phyloP scores from a whole-genome alignment of 441 rosid species.

The Populus tomentosa region DNA sequence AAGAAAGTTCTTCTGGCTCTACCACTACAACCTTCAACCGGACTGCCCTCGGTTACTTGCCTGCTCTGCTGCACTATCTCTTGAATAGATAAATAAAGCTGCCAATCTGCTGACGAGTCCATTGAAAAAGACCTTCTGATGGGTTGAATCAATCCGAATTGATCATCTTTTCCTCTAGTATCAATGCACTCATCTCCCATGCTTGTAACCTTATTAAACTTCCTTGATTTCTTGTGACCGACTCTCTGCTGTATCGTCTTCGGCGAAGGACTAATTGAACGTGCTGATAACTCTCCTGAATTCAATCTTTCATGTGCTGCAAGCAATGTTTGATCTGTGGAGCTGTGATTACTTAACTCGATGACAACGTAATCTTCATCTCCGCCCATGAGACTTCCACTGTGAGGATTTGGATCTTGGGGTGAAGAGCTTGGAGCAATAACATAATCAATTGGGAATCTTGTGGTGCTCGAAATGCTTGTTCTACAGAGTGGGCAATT shows the following conservation, averaged over 20 bases:
- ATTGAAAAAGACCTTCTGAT: conserved; percentile 81
- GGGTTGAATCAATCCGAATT: conserved; percentile 54
- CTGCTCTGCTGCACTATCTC: conserved; percentile 47
- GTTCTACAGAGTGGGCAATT: conserved; percentile 88
- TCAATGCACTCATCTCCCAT: conserved; percentile 88
- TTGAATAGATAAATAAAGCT: conserved; percentile 55
- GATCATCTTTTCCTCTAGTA: conserved; percentile 54
- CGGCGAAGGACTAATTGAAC: conserved; percentile 29
- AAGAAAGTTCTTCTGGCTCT: conserved; percentile 68
- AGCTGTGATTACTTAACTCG: conserved; percentile 38
- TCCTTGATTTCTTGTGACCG: conserved; percentile 33
- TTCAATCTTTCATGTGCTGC: conserved; percentile 41
- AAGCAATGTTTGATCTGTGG: conserved; percentile 28
- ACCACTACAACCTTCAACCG: conserved; percentile 46
- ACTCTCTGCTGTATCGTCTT: conserved; percentile 36
- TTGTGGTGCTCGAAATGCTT: conserved; percentile 46
- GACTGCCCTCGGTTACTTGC: conserved; percentile 39
- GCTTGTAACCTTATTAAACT: conserved; percentile 49
- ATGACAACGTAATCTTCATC: conserved; percentile 74
- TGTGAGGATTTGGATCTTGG: conserved; percentile 31
- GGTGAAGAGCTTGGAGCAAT: conserved; percentile 44
- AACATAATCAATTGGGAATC: conserved; percentile 26
- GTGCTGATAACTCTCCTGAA: conserved; percentile 26
- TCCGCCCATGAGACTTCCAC: conserved; percentile 24
- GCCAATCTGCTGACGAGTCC: conserved; percentile 75